A percentile compares a stretch with the other conserved stretches of the same genome.
Conservation (phyloP, 2,329 filamentous ascomycete species). For the Biscogniauxia mediterranea region DNA sequence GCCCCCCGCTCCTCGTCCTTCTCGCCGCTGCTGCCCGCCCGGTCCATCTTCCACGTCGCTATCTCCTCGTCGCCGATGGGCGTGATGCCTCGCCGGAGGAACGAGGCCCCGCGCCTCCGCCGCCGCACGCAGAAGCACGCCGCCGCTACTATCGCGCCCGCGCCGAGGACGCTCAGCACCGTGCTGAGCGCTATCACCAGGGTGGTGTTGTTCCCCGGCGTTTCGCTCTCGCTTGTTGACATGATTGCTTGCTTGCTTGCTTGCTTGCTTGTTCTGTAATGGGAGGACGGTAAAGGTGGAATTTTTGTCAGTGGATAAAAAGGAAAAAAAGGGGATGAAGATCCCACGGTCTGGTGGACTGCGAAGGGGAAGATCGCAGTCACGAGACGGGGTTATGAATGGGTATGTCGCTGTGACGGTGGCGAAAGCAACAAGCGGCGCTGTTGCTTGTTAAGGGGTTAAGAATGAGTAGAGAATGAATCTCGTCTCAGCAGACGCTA, state of each 20-base stretch:
- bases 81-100: slow-evolving; percentile 55
- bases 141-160: slow-evolving; percentile 37
- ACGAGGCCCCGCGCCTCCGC: slow-evolving; percentile 38
- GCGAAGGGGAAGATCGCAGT: background rate
- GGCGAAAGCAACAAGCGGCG: background rate
- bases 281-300: slow-evolving; percentile 6
- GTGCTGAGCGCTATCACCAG: slow-evolving; percentile 53
- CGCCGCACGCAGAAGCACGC: slow-evolving; percentile 40
- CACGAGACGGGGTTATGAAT: background rate
- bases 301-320: slow-evolving; percentile 3
- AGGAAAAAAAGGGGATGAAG: background rate
- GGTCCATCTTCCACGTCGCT: slow-evolving; percentile 57
- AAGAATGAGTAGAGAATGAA: background rate
- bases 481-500: background rate
- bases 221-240: slow-evolving; percentile 13
- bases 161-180: slow-evolving; percentile 45
- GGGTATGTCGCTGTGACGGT: background rate
- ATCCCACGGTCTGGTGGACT: background rate
- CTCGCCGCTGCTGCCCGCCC: slow-evolving; percentile 28
- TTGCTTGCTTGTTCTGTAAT: background rate
- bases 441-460: background rate
- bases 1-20: slow-evolving; percentile 20
- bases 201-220: slow-evolving; percentile 38
- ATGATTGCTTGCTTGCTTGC: slow-evolving; percentile 6
- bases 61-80: slow-evolving; percentile 66